A percentile compares a stretch with the other conserved stretches of the same genome.
phyloP scores from a whole-genome alignment of 163 green algal genomes.

The Picocystis sp. region DNA sequence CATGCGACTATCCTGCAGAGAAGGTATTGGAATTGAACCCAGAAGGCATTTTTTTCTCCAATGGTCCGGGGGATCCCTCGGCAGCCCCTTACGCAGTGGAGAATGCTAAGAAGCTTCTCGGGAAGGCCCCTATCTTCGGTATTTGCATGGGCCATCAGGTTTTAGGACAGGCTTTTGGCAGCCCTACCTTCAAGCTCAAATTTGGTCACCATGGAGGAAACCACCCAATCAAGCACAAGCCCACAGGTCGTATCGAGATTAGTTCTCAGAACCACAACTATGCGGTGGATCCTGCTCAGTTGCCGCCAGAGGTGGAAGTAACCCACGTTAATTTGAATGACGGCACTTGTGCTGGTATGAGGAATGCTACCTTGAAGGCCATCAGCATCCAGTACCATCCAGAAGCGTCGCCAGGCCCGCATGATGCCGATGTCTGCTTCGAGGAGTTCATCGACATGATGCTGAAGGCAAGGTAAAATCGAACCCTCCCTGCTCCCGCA shows the following conservation, averaged over 20 bases:
- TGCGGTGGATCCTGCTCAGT: slow-evolving; percentile 75
- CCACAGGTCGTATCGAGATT: slow-evolving; percentile 81
- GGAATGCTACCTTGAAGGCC: slow-evolving; percentile 29
- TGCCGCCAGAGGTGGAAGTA: slow-evolving; percentile 76
- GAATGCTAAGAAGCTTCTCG: slow-evolving; percentile 46
- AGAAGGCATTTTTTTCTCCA: slow-evolving; percentile 95
- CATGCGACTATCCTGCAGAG: slow-evolving; percentile 63
- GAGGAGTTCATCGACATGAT: slow-evolving; percentile 75
- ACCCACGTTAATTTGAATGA: slow-evolving; percentile 99
- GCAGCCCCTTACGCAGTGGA: slow-evolving; percentile 93
- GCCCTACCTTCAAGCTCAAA: slow-evolving; percentile 96
- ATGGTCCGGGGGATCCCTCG: slow-evolving; percentile 82
- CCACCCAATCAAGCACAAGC: slow-evolving; percentile 80
- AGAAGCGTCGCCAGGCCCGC: slow-evolving; percentile 85
- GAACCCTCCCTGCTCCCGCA: too few species aligned
- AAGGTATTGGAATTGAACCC: slow-evolving; percentile 90
- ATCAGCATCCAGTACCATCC: slow-evolving; percentile 99
- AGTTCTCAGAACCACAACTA: slow-evolving; percentile 99
- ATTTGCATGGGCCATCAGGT: slow-evolving; percentile 99
- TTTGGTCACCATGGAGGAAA: slow-evolving; percentile 99
- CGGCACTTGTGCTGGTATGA: slow-evolving; percentile 78
- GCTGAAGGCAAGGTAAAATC: slow-evolving; percentile 7
- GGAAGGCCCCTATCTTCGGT: slow-evolving; percentile 45
- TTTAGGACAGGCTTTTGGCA: slow-evolving; percentile 77
- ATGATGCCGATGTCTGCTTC: slow-evolving; percentile 93